Conservation (phyloP, 2,329 filamentous ascomycete genomes). For the Drechslerella stenobrocha region DNA sequence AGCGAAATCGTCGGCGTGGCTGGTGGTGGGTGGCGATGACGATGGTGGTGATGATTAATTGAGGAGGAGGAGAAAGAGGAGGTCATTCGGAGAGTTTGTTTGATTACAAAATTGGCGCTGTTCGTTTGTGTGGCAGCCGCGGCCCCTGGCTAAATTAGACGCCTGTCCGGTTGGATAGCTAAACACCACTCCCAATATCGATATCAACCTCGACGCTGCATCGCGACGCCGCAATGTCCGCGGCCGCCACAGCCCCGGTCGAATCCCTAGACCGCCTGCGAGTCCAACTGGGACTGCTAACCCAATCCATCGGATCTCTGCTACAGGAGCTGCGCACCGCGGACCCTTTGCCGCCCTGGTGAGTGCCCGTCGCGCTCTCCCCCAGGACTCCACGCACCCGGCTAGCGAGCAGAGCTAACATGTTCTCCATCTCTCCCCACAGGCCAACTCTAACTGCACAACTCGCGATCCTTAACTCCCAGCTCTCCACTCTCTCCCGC, state of each 20-base stretch:
- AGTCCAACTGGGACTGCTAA: conserved; percentile 33
- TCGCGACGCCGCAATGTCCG: conserved; percentile 2
- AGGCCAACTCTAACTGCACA: conserved; percentile 12
- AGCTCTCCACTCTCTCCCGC: conserved; percentile 60
- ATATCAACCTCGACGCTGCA: not conserved
- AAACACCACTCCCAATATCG: not conserved
- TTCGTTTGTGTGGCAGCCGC: not conserved
- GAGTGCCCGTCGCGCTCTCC: conserved; percentile 31
- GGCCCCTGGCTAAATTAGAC: conserved; percentile 1
- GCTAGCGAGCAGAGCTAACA: not conserved
- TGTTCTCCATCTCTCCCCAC: not conserved
- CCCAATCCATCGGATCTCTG: conserved; percentile 56
- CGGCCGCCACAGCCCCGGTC: conserved; percentile 22
- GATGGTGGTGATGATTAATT: conserved; percentile 10
- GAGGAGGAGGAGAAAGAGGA: conserved; percentile 1
- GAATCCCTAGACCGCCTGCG: conserved; percentile 41
- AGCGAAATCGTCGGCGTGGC: not conserved
- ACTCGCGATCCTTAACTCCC: conserved; percentile 58
- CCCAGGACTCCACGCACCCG: not conserved
- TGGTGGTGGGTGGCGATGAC: not conserved
- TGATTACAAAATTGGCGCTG: conserved; percentile 13
- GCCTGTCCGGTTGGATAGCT: not conserved
- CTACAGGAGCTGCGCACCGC: conserved; percentile 58
- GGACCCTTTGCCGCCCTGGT: conserved; percentile 61
- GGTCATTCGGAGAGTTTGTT: conserved; percentile 9